Conservation (phyloP, 2,329 filamentous ascomycete genomes). For the Venturiaceae sp. region DNA sequence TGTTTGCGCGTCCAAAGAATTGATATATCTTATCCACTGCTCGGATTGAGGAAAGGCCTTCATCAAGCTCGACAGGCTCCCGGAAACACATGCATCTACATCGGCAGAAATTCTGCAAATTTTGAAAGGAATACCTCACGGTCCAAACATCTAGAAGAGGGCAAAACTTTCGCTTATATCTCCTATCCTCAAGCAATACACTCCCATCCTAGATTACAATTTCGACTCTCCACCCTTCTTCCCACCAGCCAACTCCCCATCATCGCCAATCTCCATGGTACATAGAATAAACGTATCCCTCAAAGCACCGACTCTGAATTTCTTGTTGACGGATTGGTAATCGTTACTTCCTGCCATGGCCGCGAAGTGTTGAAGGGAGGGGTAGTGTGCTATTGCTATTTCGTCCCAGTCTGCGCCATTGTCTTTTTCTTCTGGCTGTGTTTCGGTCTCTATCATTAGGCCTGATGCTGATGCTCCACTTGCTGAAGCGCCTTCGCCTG, state of each 20-base stretch:
- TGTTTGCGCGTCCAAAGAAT: too few species aligned
- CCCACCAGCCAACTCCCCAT: slow-evolving; percentile 12
- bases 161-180: too few species aligned
- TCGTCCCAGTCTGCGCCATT: slow-evolving; percentile 46
- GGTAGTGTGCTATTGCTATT: slow-evolving; percentile 55
- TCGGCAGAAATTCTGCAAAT: too few species aligned
- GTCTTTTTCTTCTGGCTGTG: slow-evolving; percentile 2
- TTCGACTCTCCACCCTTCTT: not conserved
- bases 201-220: not conserved
- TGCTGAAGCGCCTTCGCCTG: slow-evolving; percentile 7
- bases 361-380: slow-evolving; percentile 50
- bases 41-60: too few species aligned
- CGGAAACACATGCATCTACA: not conserved
- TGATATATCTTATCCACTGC: too few species aligned
- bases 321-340: slow-evolving; percentile 49
- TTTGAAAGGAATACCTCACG: too few species aligned
- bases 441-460: slow-evolving; percentile 11
- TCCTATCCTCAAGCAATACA: too few species aligned
- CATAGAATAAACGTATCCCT: slow-evolving; percentile 44
- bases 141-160: too few species aligned
- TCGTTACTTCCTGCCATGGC: slow-evolving; percentile 50
- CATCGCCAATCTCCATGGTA: slow-evolving; percentile 39
- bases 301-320: slow-evolving; percentile 39
- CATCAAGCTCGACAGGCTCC: too few species aligned
- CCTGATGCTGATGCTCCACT: slow-evolving; percentile 11